Conservation (phyloP, 148 eudicot genomes). For the Polygonum aviculare region DNA sequence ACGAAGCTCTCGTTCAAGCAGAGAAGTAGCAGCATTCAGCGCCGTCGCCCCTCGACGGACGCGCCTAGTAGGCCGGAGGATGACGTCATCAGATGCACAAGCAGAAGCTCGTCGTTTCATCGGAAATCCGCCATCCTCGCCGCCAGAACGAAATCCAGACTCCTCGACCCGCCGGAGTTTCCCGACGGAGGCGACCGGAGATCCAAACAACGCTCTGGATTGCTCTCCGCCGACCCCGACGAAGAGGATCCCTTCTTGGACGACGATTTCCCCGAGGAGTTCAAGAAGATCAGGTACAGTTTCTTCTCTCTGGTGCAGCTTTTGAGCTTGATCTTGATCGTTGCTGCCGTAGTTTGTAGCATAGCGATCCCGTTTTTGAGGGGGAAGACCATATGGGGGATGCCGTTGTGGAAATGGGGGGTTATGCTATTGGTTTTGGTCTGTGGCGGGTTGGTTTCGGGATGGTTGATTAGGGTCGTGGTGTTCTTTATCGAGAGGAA, state of each 20-base stretch:
- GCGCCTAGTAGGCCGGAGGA: constrained; percentile 16
- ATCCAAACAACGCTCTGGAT: constrained; percentile 29
- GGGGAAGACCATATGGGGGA: constrained; percentile 27
- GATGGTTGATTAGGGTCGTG: constrained; percentile 42
- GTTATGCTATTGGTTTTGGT: constrained; percentile 47
- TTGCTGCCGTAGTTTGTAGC: constrained; percentile 53
- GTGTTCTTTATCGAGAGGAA: constrained; percentile 67
- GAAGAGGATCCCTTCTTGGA: constrained; percentile 82
- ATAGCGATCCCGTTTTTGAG: constrained; percentile 28
- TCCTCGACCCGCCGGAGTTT: constrained; percentile 57
- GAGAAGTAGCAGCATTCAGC: constrained; percentile 12
- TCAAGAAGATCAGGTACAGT: constrained; percentile 41
- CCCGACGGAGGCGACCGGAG: constrained; percentile 19
- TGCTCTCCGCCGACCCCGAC: constrained; percentile 40
- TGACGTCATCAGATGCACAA: constrained; percentile 44
- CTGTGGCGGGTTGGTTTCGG: constrained; percentile 59
- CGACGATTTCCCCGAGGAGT: constrained; percentile 74
- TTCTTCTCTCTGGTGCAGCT: constrained; percentile 36
- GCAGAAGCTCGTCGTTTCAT: constrained; percentile 42
- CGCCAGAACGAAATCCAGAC: constrained; percentile 59
- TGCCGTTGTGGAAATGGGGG: constrained; percentile 72
- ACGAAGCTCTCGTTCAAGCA: constrained; percentile 42
- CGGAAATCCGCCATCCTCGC: constrained; percentile 29
- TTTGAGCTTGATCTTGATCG: constrained; percentile 45
- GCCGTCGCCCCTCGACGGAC: background rate